Evolutionary conservation across 805 yeast genomes (phyloP), one percentile per base, ranked within the genome.

Genomic region (Schwanniomyces polymorphus): DNA sequence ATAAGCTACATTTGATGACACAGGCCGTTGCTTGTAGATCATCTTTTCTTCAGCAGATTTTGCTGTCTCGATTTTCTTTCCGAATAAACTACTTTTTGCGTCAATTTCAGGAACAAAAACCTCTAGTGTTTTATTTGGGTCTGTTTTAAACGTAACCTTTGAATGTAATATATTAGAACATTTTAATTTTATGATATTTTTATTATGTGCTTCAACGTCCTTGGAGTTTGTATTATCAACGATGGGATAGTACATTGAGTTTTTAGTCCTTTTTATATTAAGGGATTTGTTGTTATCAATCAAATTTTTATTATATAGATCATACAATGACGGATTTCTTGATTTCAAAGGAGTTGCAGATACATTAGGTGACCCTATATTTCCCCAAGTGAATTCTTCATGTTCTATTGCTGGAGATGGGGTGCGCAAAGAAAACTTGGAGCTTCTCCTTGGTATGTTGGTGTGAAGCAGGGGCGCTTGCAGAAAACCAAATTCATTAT

Each of bases 1-100:
- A 53, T 73, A 80, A 5, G 76, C 77, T 8, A 71, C 71, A 45
- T 54, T 63, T 0, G 75, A 70, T 5, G 60, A 48, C 16, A 73
- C 55, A 6, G 60, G 54, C 21, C 52, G 55, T 27, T 50, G 49
- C 25, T 59, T 59, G 21, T 55, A 53, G 18, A 51, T 40, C 9
- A 48, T 43, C 3, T 35, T 9, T 12, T 42, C 23, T n/a, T 42
- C 38, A 16, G 42, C 21, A 14, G n/a, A 7, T 26, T 26, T 5
- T 3, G 26, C 2, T 5, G 26, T 25, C 17, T 46, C 37, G 2
- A 23, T 31, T 31, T 47, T 38, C 3, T 46, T 44, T 1, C 40
- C 45, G 16, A n/a, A 38, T 7, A 10, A 17, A 23, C 25, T 25
- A 16, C 25, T 16, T 7, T 33, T 16, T 11, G 26, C 29, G 10